Conservation (phyloP, 371 early-diverging fungal species). For the Phascolomyces articulosus region DNA sequence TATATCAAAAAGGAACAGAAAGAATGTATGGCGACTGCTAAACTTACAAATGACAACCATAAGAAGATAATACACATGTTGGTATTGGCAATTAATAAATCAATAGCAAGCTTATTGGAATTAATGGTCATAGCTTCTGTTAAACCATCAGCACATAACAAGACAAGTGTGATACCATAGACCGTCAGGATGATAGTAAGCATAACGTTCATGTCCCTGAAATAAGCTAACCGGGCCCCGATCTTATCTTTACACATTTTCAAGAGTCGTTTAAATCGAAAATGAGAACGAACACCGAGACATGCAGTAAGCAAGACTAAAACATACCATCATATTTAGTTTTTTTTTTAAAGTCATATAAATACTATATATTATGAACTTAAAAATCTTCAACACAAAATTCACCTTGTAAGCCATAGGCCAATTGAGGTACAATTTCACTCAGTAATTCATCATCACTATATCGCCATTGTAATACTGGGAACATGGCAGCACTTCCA, state of each 20-base stretch:
- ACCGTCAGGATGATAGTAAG: constrained; percentile 32
- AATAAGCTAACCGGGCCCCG: constrained; percentile 38
- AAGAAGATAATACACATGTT: constrained; percentile 35
- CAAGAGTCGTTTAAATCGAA: constrained; percentile 35
- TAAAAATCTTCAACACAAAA: no score
- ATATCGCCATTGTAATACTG: constrained; percentile 48
- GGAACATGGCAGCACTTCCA: constrained; percentile 43
- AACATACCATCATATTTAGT: background rate
- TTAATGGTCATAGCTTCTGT: constrained; percentile 22
- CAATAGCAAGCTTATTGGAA: constrained; percentile 37
- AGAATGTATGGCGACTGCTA: no score
- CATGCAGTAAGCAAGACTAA: constrained; percentile 36
- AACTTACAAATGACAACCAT: constrained; percentile 45
- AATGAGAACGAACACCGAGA: constrained; percentile 46
- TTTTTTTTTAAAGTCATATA: no score
- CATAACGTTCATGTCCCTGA: constrained; percentile 51
- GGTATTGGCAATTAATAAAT: constrained; percentile 36
- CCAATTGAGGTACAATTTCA: constrained; percentile 47
- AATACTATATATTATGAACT: no score
- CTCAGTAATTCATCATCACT: constrained; percentile 25
- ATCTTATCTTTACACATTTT: constrained; percentile 2
- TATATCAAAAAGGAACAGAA: no score
- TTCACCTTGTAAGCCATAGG: constrained; percentile 43
- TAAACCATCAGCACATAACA: constrained; percentile 49
- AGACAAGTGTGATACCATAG: constrained; percentile 28